Percentiles rank a stretch among this genome's conserved stretches.
phyloP scores from a whole-genome alignment of 345 rosid species.

The Noccaea bulbosa region DNA sequence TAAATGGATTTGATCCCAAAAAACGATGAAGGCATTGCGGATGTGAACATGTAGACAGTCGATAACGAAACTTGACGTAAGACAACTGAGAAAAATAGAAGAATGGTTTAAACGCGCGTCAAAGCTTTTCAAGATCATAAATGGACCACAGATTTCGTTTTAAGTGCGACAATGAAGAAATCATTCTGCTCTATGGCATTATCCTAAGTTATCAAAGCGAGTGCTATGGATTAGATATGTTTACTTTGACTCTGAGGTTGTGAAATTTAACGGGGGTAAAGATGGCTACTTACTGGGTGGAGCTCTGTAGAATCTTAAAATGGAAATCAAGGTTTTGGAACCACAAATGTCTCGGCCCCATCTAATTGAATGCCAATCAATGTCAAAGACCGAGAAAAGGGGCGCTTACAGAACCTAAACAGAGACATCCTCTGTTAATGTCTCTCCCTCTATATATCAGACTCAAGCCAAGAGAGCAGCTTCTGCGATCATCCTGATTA shows the following conservation, averaged over 20 bases:
- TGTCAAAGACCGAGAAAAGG: constrained; percentile 37
- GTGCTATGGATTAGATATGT: constrained; percentile 29
- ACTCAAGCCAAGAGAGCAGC: constrained; percentile 32
- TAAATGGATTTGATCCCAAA: neutral
- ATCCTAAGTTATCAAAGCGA: constrained; percentile 31
- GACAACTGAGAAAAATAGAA: neutral
- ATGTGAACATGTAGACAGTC: constrained; percentile 3
- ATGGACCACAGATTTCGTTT: neutral
- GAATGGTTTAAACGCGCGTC: constrained; percentile 5
- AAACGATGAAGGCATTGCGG: neutral
- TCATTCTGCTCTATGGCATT: constrained; percentile 19
- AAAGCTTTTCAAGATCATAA: neutral
- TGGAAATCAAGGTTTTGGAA: constrained; percentile 41
- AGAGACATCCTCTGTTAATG: constrained; percentile 40
- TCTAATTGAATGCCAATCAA: constrained; percentile 44
- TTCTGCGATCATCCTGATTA: constrained; percentile 33
- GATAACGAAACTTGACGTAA: neutral
- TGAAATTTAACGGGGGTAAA: constrained; percentile 19
- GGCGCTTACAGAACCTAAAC: constrained; percentile 36
- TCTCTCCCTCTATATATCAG: constrained; percentile 44
- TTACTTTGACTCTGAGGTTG: constrained; percentile 10
- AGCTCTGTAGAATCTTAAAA: constrained; percentile 33
- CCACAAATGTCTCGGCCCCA: constrained; percentile 43
- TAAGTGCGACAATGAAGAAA: constrained; percentile 9
- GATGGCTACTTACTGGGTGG: constrained; percentile 14